Evolutionary conservation across 2,329 filamentous ascomycete species (phyloP), one percentile per base, ranked within the genome.

Genomic region (Sporothrix brunneoviolacea): DNA sequence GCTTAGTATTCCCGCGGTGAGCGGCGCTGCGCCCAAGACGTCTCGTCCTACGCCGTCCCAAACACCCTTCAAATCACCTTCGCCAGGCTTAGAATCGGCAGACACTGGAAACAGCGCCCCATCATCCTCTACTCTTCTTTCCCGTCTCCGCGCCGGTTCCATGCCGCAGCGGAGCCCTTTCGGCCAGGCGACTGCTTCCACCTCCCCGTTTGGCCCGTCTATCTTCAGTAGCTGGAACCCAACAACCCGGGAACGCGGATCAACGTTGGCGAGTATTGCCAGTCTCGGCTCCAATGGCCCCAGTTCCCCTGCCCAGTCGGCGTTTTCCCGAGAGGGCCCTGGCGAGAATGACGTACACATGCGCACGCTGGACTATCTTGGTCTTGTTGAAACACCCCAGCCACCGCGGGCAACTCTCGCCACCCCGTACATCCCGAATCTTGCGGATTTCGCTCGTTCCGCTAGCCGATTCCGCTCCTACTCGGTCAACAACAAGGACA

Each of bases 401-500:
- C 85, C 88, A 48, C 74, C 81, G 54, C 80, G 84, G 55, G 84
- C 87, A 43, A 85, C 84, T 55, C 72, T 94, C 55, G 83, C 83
- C 37, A 83, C 87, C 8, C 84, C 86, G 3, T 86, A 89, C 57
- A 75, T 91, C 30, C 83, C 85, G 39, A 86, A 86, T 61, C 73
- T 91, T 54, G 83, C 84, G 55, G 84, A 88, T 64, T 79, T 88
- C 58, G 85, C 84, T 57, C 86, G 81, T 64, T 86, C 87, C 60
- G 77, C 84, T 39, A 97, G 87, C 65, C 83, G 93, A 47, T 95
- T 97, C 74, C 83, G 93, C 41, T 98, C 93, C 2, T 97, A 96
- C 67, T 98, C 93, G 1, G 93, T 98, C 57, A 98, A 98, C 68
- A 94, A 95, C 50, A 96, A 95, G 68, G 91, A 97, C 65, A 94